phyloP scores from a whole-genome alignment of 1,139 yeast species.

The Hyphopichia wangnamkhiaoensis region DNA sequence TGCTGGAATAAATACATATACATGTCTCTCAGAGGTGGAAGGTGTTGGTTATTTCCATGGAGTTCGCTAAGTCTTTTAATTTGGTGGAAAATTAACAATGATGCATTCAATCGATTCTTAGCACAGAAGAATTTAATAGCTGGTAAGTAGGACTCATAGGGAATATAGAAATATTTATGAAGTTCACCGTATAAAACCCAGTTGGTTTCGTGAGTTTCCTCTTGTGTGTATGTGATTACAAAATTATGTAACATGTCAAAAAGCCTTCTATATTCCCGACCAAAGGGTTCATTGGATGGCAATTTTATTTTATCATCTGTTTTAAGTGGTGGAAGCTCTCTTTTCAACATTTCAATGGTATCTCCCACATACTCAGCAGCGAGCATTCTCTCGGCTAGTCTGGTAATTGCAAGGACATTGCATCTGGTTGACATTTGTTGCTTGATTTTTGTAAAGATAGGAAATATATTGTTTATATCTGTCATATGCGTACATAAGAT shows the following conservation, averaged over 20 bases:
- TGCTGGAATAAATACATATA: slow-evolving; percentile 61
- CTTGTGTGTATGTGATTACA: slow-evolving; percentile 42
- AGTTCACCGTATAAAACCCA: slow-evolving; percentile 67
- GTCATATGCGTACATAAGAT: slow-evolving; percentile 18
- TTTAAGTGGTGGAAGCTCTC: slow-evolving; percentile 58
- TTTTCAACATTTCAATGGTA: slow-evolving; percentile 55
- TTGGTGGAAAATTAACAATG: slow-evolving; percentile 64
- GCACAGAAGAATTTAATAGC: slow-evolving; percentile 61
- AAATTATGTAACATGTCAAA: slow-evolving; percentile 48
- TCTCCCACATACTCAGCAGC: slow-evolving; percentile 55
- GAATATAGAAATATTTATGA: slow-evolving; percentile 58
- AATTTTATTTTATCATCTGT: slow-evolving; percentile 29
- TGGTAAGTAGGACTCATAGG: slow-evolving; percentile 61
- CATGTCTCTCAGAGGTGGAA: slow-evolving; percentile 69
- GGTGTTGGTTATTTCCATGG: slow-evolving; percentile 43
- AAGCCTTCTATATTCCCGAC: slow-evolving; percentile 28
- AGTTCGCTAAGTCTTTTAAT: slow-evolving; percentile 58
- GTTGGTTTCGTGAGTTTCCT: slow-evolving; percentile 48
- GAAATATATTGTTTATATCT: slow-evolving; percentile 28
- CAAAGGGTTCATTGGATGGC: slow-evolving; percentile 29
- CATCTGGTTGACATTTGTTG: slow-evolving; percentile 36
- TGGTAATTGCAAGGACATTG: slow-evolving; percentile 45
- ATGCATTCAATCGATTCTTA: slow-evolving; percentile 60
- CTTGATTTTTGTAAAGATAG: slow-evolving; percentile 36
- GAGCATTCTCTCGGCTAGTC: slow-evolving; percentile 49